A percentile compares a stretch with the other conserved stretches of the same genome.
Conservation (phyloP, 345 rosid genomes). For the Dovyalis caffra region DNA sequence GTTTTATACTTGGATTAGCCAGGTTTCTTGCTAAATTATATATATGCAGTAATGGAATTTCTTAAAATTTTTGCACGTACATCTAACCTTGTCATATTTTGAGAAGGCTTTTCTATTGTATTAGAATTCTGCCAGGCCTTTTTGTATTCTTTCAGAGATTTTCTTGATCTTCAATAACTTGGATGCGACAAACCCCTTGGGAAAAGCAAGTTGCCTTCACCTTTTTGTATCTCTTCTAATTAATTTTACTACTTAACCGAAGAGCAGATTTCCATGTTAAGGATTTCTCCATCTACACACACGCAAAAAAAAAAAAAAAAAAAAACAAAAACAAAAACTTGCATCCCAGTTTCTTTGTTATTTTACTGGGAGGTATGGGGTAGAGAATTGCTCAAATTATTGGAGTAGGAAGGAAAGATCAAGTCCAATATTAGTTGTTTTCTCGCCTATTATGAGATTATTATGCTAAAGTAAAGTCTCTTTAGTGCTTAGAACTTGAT, state of each 20-base stretch:
- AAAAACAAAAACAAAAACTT: neutral
- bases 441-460: neutral
- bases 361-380: neutral
- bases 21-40: neutral
- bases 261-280: neutral
- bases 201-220: neutral
- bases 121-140: neutral
- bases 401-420: neutral
- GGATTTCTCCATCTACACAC: too few relatives aligned
- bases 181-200: neutral
- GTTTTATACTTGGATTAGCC: neutral
- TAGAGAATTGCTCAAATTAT: neutral
- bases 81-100: neutral
- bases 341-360: neutral
- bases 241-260: too few relatives aligned
- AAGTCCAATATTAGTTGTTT: neutral
- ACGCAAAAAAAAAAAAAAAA: too few relatives aligned
- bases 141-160: neutral
- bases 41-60: neutral
- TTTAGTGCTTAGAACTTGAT: neutral
- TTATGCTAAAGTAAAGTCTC: neutral
- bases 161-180: neutral
- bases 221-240: too few relatives aligned
- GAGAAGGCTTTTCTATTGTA: neutral
- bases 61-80: neutral